Evolutionary conservation across 2,329 filamentous ascomycete species (phyloP).

Genomic region (Fusarium fujikuroi): DNA sequence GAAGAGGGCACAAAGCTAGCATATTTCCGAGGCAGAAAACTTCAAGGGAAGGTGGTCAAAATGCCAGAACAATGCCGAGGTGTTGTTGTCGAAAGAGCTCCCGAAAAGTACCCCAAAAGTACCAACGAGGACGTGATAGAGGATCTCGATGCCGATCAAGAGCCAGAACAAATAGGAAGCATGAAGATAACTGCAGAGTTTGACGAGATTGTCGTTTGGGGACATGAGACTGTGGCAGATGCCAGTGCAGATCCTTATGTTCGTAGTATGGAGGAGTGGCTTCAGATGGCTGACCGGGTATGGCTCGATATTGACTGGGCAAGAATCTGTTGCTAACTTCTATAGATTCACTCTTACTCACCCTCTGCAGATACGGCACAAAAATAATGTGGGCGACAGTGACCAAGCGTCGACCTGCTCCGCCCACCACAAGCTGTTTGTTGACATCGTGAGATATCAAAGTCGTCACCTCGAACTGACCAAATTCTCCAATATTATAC

Average conservation of each 20-base stretch:
- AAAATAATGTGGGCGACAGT: neutral
- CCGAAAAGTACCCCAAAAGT: constrained; percentile 49
- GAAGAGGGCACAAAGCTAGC: constrained; percentile 65
- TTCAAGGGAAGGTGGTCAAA: constrained; percentile 73
- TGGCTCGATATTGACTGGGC: constrained; percentile 33
- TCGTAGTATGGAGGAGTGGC: constrained; percentile 83
- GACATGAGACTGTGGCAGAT: constrained; percentile 75
- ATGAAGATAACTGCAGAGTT: constrained; percentile 76
- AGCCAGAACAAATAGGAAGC: constrained; percentile 56
- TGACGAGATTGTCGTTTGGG: constrained; percentile 83
- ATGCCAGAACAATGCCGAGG: constrained; percentile 80
- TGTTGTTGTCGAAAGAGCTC: constrained; percentile 61
- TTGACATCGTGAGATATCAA: neutral
- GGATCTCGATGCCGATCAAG: constrained; percentile 55
- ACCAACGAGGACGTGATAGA: constrained; percentile 53
- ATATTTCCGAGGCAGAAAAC: constrained; percentile 83
- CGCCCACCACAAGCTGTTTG: neutral
- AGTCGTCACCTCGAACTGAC: neutral
- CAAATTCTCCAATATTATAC: neutral
- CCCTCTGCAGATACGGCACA: neutral
- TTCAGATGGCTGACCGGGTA: constrained; percentile 76
- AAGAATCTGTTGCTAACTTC: constrained; percentile 5
- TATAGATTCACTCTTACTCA: constrained; percentile 41
- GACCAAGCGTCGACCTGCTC: neutral
- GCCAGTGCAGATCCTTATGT: constrained; percentile 74